These are phyloP conservation scores for Hypericum androsaemum DNA, from an alignment of 345 rosid genomes.

Conservation along the genomic window DNA sequence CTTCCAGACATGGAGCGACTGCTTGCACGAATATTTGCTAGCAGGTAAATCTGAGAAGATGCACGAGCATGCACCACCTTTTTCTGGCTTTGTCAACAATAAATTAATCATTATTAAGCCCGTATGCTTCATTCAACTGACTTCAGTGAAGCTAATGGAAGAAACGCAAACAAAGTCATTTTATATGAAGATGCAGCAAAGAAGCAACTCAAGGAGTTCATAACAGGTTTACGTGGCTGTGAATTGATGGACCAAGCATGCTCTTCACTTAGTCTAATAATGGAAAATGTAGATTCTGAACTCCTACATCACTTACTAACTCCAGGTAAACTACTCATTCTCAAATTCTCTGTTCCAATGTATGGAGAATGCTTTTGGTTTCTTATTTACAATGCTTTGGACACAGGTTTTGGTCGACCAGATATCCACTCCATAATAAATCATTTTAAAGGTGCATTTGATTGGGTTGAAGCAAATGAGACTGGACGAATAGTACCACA, in stretches of 20 bases:
- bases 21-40: conserved; percentile 66
- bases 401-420: conserved; percentile 66
- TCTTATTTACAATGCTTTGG: conserved; percentile 15
- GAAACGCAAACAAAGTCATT: conserved; percentile 77
- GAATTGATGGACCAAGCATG: conserved; percentile 71
- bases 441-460: conserved; percentile 83
- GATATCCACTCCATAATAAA: conserved; percentile 41
- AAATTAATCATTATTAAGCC: conserved; percentile 1
- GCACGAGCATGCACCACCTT: conserved; percentile 10
- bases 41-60: conserved; percentile 42
- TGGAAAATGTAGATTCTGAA: conserved; percentile 55
- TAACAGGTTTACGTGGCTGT: conserved; percentile 77
- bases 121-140: conserved; percentile 8
- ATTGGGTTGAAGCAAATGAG: conserved; percentile 83
- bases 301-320: conserved; percentile 60
- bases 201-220: conserved; percentile 80
- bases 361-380: conserved; percentile 11
- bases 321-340: conserved; percentile 40
- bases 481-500: conserved; percentile 86
- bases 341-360: conserved; percentile 1
- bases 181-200: conserved; percentile 87
- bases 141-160: conserved; percentile 81
- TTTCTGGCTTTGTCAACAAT: background rate
- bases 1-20: conserved; percentile 96
- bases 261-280: conserved; percentile 53